These are phyloP conservation scores for Dittrichia graveolens DNA, from an alignment of 129 eudicot species.

Conservation along the genomic window DNA sequence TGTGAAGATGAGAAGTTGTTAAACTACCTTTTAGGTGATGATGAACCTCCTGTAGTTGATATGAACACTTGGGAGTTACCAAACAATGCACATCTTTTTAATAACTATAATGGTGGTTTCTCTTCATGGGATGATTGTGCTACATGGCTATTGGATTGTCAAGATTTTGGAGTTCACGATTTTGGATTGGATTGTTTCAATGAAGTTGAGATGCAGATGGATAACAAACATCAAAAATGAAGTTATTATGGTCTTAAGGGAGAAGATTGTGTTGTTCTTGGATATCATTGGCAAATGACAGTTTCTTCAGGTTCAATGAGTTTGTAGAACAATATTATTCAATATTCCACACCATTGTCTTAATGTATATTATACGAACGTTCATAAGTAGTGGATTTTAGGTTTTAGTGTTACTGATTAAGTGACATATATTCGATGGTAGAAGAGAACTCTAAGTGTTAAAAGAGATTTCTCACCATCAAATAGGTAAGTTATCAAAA, in stretches of 20 bases:
- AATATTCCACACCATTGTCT: background rate
- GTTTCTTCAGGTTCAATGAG: conserved; percentile 10
- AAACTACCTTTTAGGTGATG: conserved; percentile 65
- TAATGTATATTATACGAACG: conserved; percentile 25
- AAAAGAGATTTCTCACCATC: conserved; percentile 43
- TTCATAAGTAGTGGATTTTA: conserved; percentile 38
- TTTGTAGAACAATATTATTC: conserved; percentile 15
- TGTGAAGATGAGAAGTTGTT: conserved; percentile 67
- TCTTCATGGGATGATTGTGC: conserved; percentile 72
- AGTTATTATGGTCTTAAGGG: conserved; percentile 20
- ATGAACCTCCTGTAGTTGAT: conserved; percentile 46
- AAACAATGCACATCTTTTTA: conserved; percentile 25
- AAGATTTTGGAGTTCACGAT: conserved; percentile 85
- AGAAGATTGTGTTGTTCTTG: conserved; percentile 14
- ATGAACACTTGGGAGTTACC: conserved; percentile 63
- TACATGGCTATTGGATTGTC: conserved; percentile 77
- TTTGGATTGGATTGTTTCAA: conserved; percentile 72
- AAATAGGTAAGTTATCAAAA: conserved; percentile 30
- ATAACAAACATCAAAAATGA: conserved; percentile 36
- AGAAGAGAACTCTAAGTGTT: conserved; percentile 32
- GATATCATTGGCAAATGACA: conserved; percentile 1
- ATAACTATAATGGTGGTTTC: conserved; percentile 14
- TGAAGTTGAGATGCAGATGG: conserved; percentile 53
- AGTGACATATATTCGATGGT: conserved; percentile 29
- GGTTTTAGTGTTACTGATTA: conserved; percentile 20